Evolutionary conservation across 805 yeast species (phyloP).

Genomic region (Kazachstania viticola): DNA sequence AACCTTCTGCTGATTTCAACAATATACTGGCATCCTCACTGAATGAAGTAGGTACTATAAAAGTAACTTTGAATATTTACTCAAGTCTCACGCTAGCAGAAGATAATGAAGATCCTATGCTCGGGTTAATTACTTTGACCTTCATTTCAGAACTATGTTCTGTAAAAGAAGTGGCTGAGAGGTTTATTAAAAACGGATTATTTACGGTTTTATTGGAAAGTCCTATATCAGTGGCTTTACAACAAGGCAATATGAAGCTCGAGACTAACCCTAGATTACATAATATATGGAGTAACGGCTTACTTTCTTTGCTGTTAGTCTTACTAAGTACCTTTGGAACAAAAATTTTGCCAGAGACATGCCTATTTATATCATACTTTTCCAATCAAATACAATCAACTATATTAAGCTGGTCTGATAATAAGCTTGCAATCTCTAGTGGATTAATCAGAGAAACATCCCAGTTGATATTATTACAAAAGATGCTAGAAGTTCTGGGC

Average conservation of each 20-base stretch:
- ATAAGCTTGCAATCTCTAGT: constrained; percentile 31
- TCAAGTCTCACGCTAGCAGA: constrained; percentile 54
- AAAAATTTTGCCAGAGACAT: constrained; percentile 50
- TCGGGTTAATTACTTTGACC: constrained; percentile 61
- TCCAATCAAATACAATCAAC: constrained; percentile 54
- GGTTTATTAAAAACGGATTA: constrained; percentile 51
- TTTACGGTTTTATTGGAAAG: constrained; percentile 62
- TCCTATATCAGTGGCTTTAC: constrained; percentile 55
- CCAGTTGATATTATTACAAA: constrained; percentile 55
- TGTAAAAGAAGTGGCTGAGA: constrained; percentile 52
- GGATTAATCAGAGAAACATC: constrained; percentile 52
- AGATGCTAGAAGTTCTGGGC: constrained; percentile 42
- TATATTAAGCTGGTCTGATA: constrained; percentile 54
- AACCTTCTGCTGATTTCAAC: constrained; percentile 37
- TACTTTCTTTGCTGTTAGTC: constrained; percentile 54
- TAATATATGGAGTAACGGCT: constrained; percentile 76
- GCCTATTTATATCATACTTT: constrained; percentile 52
- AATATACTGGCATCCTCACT: constrained; percentile 41
- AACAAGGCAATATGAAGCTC: constrained; percentile 50
- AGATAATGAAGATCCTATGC: constrained; percentile 50
- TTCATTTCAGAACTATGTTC: constrained; percentile 59
- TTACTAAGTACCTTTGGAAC: constrained; percentile 54
- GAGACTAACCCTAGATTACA: constrained; percentile 46
- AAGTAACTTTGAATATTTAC: constrained; percentile 51
- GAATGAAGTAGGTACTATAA: constrained; percentile 47